Percentiles rank a stretch among this genome's conserved stretches.
These are phyloP conservation scores for Pseudonectria foliicola DNA, from an alignment of 2,329 filamentous ascomycete species.

Conservation along the genomic window DNA sequence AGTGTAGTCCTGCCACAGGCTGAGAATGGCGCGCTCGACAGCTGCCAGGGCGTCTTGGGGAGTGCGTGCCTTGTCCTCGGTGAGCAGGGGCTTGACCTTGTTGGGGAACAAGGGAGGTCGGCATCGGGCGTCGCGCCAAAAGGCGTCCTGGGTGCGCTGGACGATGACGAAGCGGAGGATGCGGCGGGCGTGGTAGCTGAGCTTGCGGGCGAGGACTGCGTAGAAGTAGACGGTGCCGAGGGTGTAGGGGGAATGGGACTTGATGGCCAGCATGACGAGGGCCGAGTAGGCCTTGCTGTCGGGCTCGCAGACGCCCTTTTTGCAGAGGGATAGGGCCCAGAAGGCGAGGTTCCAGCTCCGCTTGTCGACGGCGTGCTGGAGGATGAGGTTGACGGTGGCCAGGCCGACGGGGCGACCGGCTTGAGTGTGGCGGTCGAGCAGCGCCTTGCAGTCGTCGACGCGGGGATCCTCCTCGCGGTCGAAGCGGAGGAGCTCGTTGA, in stretches of 20 bases:
- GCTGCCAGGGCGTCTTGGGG: constrained; percentile 18
- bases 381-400: constrained; percentile 31
- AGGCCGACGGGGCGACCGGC: constrained; percentile 20
- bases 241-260: constrained; percentile 22
- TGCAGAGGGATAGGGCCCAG: constrained; percentile 20
- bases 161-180: constrained; percentile 21
- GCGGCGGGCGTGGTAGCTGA: constrained; percentile 18
- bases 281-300: constrained; percentile 28
- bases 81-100: constrained; percentile 16
- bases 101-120: constrained; percentile 23
- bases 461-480: constrained; percentile 18
- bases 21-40: constrained; percentile 25
- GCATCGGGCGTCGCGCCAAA: constrained; percentile 18
- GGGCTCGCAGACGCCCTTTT: constrained; percentile 15
- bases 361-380: constrained; percentile 23
- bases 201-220: constrained; percentile 23
- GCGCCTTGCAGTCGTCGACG: constrained; percentile 20
- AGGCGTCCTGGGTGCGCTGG: constrained; percentile 13
- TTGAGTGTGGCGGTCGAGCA: constrained; percentile 19
- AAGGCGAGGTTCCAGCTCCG: constrained; percentile 26
- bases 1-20: constrained; percentile 20
- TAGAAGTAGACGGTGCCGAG: constrained; percentile 28
- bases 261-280: constrained; percentile 32
- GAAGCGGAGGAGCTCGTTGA: constrained; percentile 37
- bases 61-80: constrained; percentile 10